Percentiles rank a stretch among this genome's conserved stretches.
Conservation (phyloP, 2,329 filamentous ascomycete genomes). For the Penicillium sp. region DNA sequence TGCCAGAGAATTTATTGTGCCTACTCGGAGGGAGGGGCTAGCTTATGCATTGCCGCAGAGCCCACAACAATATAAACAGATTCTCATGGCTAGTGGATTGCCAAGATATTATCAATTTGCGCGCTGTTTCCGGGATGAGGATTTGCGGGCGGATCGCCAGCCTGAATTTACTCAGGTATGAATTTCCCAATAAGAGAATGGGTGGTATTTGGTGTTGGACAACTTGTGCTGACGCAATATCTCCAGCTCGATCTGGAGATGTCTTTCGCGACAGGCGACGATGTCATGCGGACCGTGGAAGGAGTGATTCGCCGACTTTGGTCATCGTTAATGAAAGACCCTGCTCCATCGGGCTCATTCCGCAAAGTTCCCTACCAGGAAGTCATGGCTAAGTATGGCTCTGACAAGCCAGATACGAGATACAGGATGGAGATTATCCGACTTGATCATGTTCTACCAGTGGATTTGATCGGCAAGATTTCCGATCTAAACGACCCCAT, state of each 20-base stretch:
- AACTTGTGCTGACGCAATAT: conserved; percentile 2
- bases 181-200: background rate
- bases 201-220: background rate
- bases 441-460: conserved; percentile 63
- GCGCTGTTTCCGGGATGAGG: conserved; percentile 92
- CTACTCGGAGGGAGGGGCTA: conserved; percentile 70
- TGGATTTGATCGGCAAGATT: conserved; percentile 71
- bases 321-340: conserved; percentile 47
- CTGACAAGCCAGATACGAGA: conserved; percentile 88
- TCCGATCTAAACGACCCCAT: conserved; percentile 65
- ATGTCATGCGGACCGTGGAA: conserved; percentile 63
- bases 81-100: conserved; percentile 89
- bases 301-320: conserved; percentile 58
- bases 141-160: conserved; percentile 85
- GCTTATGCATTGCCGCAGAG: conserved; percentile 94
- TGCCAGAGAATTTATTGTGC: conserved; percentile 90
- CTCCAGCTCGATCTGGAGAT: conserved; percentile 84
- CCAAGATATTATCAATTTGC: conserved; percentile 87
- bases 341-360: conserved; percentile 51
- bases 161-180: conserved; percentile 90
- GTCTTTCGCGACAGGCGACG: conserved; percentile 72
- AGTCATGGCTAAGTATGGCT: conserved; percentile 77
- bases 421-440: conserved; percentile 67
- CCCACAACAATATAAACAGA: conserved; percentile 97
- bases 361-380: conserved; percentile 67